These are phyloP conservation scores for Talaromyces trachyspermus DNA, from an alignment of 495 filamentous ascomycete species.

Conservation along the genomic window DNA sequence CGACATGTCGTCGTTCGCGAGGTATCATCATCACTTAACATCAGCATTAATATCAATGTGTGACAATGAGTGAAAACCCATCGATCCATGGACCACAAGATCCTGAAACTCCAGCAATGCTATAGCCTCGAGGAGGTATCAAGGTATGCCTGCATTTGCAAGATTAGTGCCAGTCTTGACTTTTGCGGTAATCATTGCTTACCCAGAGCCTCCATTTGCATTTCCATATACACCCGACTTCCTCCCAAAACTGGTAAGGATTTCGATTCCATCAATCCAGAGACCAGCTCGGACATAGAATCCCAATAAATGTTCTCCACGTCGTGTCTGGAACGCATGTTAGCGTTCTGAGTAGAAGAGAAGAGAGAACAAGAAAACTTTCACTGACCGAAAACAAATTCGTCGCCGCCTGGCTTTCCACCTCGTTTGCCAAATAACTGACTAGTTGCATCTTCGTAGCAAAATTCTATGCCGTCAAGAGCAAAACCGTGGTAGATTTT, in stretches of 20 bases:
- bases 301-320: slow-evolving; percentile 79
- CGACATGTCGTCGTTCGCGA: background rate
- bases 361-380: slow-evolving; percentile 10
- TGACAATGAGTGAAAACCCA: slow-evolving; percentile 81
- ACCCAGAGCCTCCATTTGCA: slow-evolving; percentile 73
- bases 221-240: slow-evolving; percentile 85
- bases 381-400: slow-evolving; percentile 66
- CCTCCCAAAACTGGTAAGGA: slow-evolving; percentile 80
- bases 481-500: slow-evolving; percentile 71
- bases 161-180: slow-evolving; percentile 11
- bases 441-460: slow-evolving; percentile 79
- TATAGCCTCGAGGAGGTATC: slow-evolving; percentile 84
- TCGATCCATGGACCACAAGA: slow-evolving; percentile 79
- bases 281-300: slow-evolving; percentile 76
- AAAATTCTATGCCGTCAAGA: slow-evolving; percentile 84
- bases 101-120: slow-evolving; percentile 79
- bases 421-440: slow-evolving; percentile 87
- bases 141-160: slow-evolving; percentile 62
- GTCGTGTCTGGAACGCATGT: too few relatives aligned
- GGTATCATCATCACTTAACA: too few relatives aligned
- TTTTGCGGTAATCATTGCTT: slow-evolving; percentile 23
- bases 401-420: slow-evolving; percentile 65
- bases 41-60: slow-evolving; percentile 36
- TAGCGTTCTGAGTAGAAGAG: slow-evolving; percentile 33
- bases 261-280: slow-evolving; percentile 88